Evolutionary conservation across 2,329 filamentous ascomycete species (phyloP).

Genomic region (Hypoxylon sp.): DNA sequence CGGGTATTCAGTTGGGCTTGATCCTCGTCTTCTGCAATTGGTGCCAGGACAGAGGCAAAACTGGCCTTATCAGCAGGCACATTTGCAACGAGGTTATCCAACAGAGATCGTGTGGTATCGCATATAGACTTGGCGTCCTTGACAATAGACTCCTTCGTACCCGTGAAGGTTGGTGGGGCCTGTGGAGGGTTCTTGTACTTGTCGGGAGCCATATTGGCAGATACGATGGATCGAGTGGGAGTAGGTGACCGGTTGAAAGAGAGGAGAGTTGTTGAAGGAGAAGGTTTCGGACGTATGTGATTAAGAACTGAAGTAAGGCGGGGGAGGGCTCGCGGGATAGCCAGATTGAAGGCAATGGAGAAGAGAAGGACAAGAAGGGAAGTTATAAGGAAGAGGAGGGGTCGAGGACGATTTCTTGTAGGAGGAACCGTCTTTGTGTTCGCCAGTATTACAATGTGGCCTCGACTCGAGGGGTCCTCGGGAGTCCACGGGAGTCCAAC

Average conservation of each 20-base stretch:
- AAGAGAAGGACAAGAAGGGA: constrained; percentile 68
- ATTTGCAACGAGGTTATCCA: constrained; percentile 78
- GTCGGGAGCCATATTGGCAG: constrained; percentile 74
- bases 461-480: constrained; percentile 18
- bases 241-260: constrained; percentile 36
- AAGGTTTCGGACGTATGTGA: constrained; percentile 64
- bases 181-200: constrained; percentile 83
- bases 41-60: constrained; percentile 71
- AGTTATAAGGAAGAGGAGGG: constrained; percentile 62
- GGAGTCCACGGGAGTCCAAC: no score
- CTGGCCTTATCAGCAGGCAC: constrained; percentile 67
- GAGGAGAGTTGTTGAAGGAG: constrained; percentile 53
- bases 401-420: constrained; percentile 37
- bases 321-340: constrained; percentile 70
- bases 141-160: constrained; percentile 78
- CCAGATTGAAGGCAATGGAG: constrained; percentile 74
- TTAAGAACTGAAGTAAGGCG: constrained; percentile 72
- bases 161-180: constrained; percentile 82
- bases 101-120: constrained; percentile 71
- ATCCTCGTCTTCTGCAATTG: constrained; percentile 83
- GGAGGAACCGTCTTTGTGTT: constrained; percentile 46
- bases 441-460: constrained; percentile 57
- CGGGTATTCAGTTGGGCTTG: constrained; percentile 69
- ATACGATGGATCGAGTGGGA: constrained; percentile 57
- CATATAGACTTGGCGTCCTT: constrained; percentile 77